phyloP scores from a whole-genome alignment of 495 filamentous ascomycete genomes.

The Rostrohypoxylon terebratum region DNA sequence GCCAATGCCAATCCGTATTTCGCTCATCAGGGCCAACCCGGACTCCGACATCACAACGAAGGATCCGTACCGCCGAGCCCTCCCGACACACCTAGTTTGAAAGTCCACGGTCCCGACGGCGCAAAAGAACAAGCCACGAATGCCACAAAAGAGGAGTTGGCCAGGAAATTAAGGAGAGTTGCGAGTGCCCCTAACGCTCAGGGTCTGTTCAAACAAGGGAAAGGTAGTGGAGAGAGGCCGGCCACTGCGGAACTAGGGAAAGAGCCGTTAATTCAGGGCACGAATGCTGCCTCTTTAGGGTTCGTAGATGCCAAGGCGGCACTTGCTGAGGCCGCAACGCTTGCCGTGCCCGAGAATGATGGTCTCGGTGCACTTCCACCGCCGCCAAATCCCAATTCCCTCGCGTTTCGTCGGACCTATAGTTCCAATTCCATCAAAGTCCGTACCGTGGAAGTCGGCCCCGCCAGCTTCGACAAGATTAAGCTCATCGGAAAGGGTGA shows the following conservation, averaged over 20 bases:
- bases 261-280: slow-evolving; percentile 73
- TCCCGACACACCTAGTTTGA: slow-evolving; percentile 86
- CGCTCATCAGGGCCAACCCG: slow-evolving; percentile 92
- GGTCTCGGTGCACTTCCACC: slow-evolving; percentile 60
- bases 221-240: slow-evolving; percentile 73
- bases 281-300: slow-evolving; percentile 67
- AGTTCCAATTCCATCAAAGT: slow-evolving; percentile 99
- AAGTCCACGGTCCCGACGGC: slow-evolving; percentile 74
- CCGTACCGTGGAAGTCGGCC: slow-evolving; percentile 94
- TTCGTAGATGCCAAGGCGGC: slow-evolving; percentile 57
- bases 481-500: slow-evolving; percentile 99
- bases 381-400: slow-evolving; percentile 62
- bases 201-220: slow-evolving; percentile 80
- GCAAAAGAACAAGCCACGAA: slow-evolving; percentile 75
- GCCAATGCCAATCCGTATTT: slow-evolving; percentile 98
- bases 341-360: slow-evolving; percentile 55
- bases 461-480: slow-evolving; percentile 98
- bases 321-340: slow-evolving; percentile 44
- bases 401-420: slow-evolving; percentile 92
- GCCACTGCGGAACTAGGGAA: slow-evolving; percentile 84
- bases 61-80: slow-evolving; percentile 95
- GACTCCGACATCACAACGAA: slow-evolving; percentile 92
- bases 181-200: slow-evolving; percentile 98
- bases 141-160: slow-evolving; percentile 91
- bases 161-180: slow-evolving; percentile 89